Conservation (phyloP, 1,139 yeast genomes). For the Sugiyamaella sp. region DNA sequence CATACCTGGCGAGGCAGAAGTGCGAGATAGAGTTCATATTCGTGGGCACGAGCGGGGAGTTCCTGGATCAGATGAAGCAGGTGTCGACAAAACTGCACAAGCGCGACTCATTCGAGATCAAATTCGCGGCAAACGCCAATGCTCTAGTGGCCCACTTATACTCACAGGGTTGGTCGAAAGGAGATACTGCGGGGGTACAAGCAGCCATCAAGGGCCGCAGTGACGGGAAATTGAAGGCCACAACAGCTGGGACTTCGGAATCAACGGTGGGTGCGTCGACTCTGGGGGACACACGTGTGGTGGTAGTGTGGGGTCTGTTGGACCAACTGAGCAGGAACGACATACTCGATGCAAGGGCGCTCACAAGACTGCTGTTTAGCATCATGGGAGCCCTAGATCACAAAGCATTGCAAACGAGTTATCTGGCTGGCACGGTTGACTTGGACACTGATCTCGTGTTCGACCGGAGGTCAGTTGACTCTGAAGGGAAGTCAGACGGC, state of each 20-base stretch:
- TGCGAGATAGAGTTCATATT: conserved; percentile 14
- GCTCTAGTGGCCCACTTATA: conserved; percentile 14
- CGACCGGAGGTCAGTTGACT: conserved; percentile 10
- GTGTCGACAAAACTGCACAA: conserved; percentile 1
- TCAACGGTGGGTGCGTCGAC: background rate
- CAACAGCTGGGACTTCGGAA: too few species aligned
- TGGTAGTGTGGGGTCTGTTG: conserved; percentile 22
- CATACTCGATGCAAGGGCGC: conserved; percentile 9
- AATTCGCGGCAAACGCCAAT: conserved; percentile 14
- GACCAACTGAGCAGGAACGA: conserved; percentile 17
- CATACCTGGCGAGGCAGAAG: background rate
- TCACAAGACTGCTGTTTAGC: conserved; percentile 17
- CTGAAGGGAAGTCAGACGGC: conserved; percentile 4
- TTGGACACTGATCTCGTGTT: background rate
- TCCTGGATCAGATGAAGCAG: conserved; percentile 12
- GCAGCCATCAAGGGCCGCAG: background rate
- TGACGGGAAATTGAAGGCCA: background rate
- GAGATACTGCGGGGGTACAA: background rate
- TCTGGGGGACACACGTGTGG: background rate
- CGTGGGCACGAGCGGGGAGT: conserved; percentile 18
- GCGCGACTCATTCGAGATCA: conserved; percentile 14
- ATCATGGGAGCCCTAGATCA: conserved; percentile 11
- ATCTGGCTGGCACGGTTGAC: conserved; percentile 15
- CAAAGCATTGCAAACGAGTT: background rate
- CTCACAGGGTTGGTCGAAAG: conserved; percentile 14